Conservation (phyloP, 345 rosid species). For the Hevea brasiliensis region DNA sequence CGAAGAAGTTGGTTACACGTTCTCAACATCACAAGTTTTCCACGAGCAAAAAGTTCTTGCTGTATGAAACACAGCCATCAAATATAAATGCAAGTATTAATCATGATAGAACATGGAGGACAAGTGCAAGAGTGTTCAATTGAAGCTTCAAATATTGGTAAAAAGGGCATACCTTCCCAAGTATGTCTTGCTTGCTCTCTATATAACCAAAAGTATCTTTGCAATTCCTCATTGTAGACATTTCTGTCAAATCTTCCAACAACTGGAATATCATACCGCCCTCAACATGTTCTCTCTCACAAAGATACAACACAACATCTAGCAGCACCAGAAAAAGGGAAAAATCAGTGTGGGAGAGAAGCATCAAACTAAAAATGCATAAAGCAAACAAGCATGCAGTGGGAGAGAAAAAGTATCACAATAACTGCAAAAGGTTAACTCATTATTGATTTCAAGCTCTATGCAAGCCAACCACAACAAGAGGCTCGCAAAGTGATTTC, state of each 20-base stretch:
- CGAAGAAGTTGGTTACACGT: slow-evolving; percentile 99
- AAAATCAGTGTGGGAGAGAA: slow-evolving; percentile 6
- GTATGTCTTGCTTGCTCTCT: slow-evolving; percentile 87
- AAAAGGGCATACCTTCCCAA: slow-evolving; percentile 70
- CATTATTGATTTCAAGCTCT: neutral
- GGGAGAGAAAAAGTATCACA: neutral
- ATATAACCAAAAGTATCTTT: slow-evolving; percentile 90
- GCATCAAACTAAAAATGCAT: neutral
- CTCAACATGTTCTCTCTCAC: slow-evolving; percentile 97
- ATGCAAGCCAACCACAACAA: neutral
- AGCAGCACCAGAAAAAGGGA: slow-evolving; percentile 14
- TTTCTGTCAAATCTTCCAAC: slow-evolving; percentile 94
- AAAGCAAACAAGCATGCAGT: neutral
- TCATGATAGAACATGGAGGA: slow-evolving; percentile 7
- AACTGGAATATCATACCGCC: slow-evolving; percentile 99
- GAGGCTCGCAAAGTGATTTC: neutral
- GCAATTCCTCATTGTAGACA: slow-evolving; percentile 96
- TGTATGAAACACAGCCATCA: slow-evolving; percentile 26
- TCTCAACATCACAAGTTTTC: slow-evolving; percentile 98
- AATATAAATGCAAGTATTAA: slow-evolving; percentile 6
- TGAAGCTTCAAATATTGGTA: neutral
- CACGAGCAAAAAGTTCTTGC: slow-evolving; percentile 99
- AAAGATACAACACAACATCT: slow-evolving; percentile 90
- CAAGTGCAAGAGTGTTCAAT: slow-evolving; percentile 1
- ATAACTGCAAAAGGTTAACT: neutral